Evolutionary conservation across 805 yeast genomes (phyloP).

Genomic region (Wickerhamiella kurtzmanii): DNA sequence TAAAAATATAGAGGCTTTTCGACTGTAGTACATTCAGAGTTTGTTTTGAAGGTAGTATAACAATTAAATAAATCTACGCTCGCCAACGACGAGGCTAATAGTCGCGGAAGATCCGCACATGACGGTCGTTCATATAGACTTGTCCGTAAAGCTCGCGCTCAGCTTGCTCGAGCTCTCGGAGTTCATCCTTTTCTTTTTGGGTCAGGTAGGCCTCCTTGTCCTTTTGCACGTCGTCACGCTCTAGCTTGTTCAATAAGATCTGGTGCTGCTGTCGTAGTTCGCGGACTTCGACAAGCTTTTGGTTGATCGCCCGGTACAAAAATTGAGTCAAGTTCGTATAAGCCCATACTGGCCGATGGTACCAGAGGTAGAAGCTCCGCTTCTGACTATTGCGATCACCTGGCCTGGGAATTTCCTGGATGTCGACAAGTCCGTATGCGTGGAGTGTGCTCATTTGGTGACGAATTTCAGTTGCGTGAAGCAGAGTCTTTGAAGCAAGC

Average conservation of each 20-base stretch:
- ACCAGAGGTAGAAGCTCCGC: conserved; percentile 71
- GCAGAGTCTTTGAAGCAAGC: conserved; percentile 57
- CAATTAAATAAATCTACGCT: too few relatives aligned
- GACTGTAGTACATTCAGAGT: neutral
- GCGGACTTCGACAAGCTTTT: conserved; percentile 25
- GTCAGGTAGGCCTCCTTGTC: conserved; percentile 61
- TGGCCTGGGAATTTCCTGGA: conserved; percentile 89
- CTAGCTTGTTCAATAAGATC: conserved; percentile 62
- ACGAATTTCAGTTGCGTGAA: conserved; percentile 67
- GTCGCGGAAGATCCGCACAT: conserved; percentile 29
- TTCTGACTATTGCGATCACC: conserved; percentile 54
- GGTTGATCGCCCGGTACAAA: conserved; percentile 37
- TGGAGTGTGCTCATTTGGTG: conserved; percentile 54
- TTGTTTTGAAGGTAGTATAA: neutral
- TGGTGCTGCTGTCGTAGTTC: conserved; percentile 43
- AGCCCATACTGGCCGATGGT: conserved; percentile 46
- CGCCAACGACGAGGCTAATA: too few relatives aligned
- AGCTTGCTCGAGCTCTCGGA: conserved; percentile 35
- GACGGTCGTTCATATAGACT: conserved; percentile 24
- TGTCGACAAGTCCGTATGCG: conserved; percentile 58
- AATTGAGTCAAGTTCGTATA: conserved; percentile 36
- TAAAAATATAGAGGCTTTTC: neutral
- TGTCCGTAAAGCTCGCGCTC: conserved; percentile 26
- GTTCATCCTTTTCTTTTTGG: conserved; percentile 60
- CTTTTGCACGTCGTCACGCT: conserved; percentile 82